Evolutionary conservation across 345 rosid species (phyloP), one percentile per base, ranked within the genome.

Genomic region (Eucalyptus grandis): DNA sequence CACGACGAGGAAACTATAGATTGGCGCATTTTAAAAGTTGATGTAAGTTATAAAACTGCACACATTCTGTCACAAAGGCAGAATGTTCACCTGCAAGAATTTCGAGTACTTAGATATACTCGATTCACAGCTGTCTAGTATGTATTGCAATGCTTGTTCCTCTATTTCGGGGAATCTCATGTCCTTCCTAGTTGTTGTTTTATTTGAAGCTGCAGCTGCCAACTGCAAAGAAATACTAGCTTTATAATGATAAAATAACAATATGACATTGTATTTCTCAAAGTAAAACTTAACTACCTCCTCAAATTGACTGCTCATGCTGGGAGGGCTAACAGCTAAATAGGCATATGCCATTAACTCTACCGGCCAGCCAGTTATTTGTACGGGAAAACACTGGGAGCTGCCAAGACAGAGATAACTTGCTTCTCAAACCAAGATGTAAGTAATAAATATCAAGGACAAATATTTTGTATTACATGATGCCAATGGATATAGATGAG

Each of bases 271-370:
- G 13, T 21, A 77, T 40, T 67, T 88, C 49, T 86, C 51, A 27
- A n/a, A 77, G 82, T 40, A n/a, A 60, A 50, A 80, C 83, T 47
- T 80, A 90, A 92, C 47, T 92, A 98, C 98, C 99, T 98, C 99
- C 89, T 93, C 97, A 89, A 97, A 98, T 88, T 89, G 95, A 65
- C 86, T 91, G 90, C 92, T 93, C 99, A 96, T 96, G 90, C 95
- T 93, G 87, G 98, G 96, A 62, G 98, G 98, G 92, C 99, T 96
- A 90, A 95, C 98, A 5, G 91, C 97, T 89, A 98, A 93, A 92
- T 95, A 96, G 88, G 99, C 97, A 90, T 94, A 97, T 80, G 99
- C 97, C 96, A 95, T 95, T 72, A 98, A 93, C 93, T 98, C 99
- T 92, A 94, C 81, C 11, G 99, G 99, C 99, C 99, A 96, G 65